Conservation (phyloP, 202 grass and related monocot genomes). For the Saccharum hybrid region DNA sequence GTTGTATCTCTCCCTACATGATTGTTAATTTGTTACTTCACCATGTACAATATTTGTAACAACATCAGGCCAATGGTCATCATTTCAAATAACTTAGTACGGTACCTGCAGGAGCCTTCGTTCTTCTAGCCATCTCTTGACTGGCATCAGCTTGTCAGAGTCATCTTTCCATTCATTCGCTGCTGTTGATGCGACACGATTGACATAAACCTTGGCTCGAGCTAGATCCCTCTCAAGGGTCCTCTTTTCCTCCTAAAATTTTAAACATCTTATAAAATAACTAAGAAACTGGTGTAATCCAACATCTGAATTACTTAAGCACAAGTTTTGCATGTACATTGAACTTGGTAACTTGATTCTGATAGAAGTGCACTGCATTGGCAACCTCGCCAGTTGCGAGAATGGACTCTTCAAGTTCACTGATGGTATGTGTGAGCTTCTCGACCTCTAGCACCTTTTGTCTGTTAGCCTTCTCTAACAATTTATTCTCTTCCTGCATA, state of each 20-base stretch:
- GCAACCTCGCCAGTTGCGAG: constrained; percentile 53
- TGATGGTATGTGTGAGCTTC: constrained; percentile 76
- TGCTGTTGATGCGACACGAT: constrained; percentile 63
- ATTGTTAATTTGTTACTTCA: constrained; percentile 20
- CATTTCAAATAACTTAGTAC: background rate
- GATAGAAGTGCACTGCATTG: constrained; percentile 68
- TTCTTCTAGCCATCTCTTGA: constrained; percentile 95
- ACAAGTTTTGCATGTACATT: constrained; percentile 50
- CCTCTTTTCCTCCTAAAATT: constrained; percentile 86
- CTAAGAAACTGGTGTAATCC: background rate
- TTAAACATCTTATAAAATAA: constrained; percentile 18
- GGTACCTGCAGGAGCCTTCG: constrained; percentile 77
- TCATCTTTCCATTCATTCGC: constrained; percentile 90
- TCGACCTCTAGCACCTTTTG: constrained; percentile 83
- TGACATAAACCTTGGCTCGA: constrained; percentile 78
- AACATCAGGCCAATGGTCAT: background rate
- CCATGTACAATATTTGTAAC: background rate
- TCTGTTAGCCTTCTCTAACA: constrained; percentile 78
- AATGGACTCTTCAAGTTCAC: constrained; percentile 81
- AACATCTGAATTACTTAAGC: constrained; percentile 19
- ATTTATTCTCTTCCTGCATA: constrained; percentile 83
- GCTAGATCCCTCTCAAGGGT: constrained; percentile 89
- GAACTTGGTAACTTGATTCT: constrained; percentile 62
- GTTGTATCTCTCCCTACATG: constrained; percentile 79
- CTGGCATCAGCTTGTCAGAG: constrained; percentile 72